Percentiles rank a stretch among this genome's conserved stretches.
These are phyloP conservation scores for Mrakia frigida DNA, from an alignment of 768 basidiomycete genomes.

Conservation along the genomic window DNA sequence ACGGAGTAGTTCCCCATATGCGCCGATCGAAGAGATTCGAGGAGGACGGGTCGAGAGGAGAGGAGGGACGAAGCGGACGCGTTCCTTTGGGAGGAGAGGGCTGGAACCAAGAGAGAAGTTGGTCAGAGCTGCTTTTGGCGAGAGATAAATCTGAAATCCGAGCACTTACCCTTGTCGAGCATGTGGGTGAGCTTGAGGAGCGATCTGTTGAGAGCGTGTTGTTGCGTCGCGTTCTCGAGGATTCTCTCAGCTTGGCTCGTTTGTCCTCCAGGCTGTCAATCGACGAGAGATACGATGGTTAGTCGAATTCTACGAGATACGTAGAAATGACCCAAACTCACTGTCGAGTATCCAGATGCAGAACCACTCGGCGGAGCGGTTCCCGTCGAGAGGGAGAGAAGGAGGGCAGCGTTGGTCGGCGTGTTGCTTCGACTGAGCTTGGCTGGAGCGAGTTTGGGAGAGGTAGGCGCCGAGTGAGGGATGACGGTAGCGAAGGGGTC, in stretches of 20 bases:
- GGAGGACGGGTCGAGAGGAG: constrained; percentile 66
- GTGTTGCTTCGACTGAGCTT: constrained; percentile 13
- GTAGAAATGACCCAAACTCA: constrained; percentile 18
- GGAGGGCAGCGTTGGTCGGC: constrained; percentile 12
- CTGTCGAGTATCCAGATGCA: constrained; percentile 39
- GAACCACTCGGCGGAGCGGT: neutral
- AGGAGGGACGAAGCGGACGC: constrained; percentile 74
- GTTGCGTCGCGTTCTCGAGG: constrained; percentile 45
- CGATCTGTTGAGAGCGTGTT: constrained; percentile 57
- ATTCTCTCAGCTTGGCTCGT: constrained; percentile 8
- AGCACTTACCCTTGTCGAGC: constrained; percentile 55
- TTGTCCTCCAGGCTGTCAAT: neutral
- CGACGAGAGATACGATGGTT: neutral
- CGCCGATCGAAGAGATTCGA: constrained; percentile 84
- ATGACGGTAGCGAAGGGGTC: constrained; percentile 64
- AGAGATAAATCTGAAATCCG: neutral
- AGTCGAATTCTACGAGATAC: too few relatives aligned
- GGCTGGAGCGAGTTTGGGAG: constrained; percentile 1
- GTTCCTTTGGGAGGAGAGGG: constrained; percentile 21
- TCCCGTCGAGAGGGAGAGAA: neutral
- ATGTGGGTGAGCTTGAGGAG: constrained; percentile 28
- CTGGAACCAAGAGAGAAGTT: neutral
- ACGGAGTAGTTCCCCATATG: constrained; percentile 88
- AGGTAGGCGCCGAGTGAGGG: neutral
- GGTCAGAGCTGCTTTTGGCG: neutral